Conservation (phyloP, 2,329 filamentous ascomycete genomes). For the Colletotrichum sp. region DNA sequence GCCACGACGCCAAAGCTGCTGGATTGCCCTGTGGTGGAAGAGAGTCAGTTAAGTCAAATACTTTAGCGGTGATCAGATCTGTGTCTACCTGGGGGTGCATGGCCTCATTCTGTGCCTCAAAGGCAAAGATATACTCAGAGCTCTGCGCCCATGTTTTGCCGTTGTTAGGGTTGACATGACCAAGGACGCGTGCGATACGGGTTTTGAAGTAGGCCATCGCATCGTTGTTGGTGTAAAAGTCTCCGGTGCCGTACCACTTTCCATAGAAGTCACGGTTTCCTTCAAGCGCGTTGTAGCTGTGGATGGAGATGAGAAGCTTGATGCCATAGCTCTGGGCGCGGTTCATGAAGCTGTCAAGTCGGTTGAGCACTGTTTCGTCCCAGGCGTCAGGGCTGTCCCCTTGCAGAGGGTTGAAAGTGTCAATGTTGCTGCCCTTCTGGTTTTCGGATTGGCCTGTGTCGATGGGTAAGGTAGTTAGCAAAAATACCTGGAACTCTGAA, state of each 20-base stretch:
- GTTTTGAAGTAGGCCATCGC: constrained; percentile 17
- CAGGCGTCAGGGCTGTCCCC: constrained; percentile 12
- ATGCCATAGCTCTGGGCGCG: constrained; percentile 18
- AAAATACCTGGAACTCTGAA: not conserved
- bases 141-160: constrained; percentile 22
- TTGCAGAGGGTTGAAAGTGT: not conserved
- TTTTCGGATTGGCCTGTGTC: not conserved
- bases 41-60: not conserved
- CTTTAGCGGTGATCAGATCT: not conserved
- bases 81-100: constrained; percentile 22
- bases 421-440: not conserved
- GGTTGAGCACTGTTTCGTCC: constrained; percentile 20
- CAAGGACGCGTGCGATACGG: constrained; percentile 14
- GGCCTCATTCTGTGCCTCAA: constrained; percentile 27
- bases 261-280: constrained; percentile 16
- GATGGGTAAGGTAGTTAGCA: not conserved
- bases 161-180: constrained; percentile 17
- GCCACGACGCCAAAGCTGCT: constrained; percentile 21
- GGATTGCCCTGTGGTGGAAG: constrained; percentile 17
- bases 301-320: constrained; percentile 20
- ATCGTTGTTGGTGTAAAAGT: constrained; percentile 12
- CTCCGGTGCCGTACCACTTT: constrained; percentile 18
- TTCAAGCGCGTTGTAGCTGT: constrained; percentile 18
- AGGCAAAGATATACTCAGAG: constrained; percentile 27
- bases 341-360: constrained; percentile 19